phyloP scores from a whole-genome alignment of 1,284 basidiomycete genomes.

The Cutaneotrichosporon sp. region DNA sequence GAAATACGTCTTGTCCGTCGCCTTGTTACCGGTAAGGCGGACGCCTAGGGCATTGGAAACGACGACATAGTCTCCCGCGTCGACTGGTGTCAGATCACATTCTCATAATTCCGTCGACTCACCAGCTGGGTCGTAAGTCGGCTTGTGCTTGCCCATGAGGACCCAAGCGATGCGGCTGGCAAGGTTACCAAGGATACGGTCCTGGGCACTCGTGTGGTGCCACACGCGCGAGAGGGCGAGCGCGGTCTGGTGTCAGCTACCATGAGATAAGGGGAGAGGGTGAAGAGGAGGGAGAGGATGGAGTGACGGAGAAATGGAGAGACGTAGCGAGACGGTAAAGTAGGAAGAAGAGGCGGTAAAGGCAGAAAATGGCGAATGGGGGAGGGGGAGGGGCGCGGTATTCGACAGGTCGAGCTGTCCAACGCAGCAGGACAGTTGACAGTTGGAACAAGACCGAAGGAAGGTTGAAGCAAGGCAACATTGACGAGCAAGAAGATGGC shows the following conservation, averaged over 20 bases:
- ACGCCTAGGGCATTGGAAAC: conserved; percentile 86
- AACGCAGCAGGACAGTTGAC: too few species aligned
- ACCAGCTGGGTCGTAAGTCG: conserved; percentile 90
- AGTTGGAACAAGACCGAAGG: too few species aligned
- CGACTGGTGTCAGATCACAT: conserved; percentile 59
- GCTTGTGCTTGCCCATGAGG: conserved; percentile 99
- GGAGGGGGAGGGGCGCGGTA: too few species aligned
- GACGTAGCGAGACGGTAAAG: too few species aligned
- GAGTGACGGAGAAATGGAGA: background rate
- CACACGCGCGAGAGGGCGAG: conserved; percentile 90
- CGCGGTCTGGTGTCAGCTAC: conserved; percentile 65
- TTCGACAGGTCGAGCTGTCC: too few species aligned
- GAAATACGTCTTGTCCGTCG: conserved; percentile 80
- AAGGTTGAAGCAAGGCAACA: too few species aligned
- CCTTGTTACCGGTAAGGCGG: conserved; percentile 86
- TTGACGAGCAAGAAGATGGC: too few species aligned
- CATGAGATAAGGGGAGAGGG: background rate
- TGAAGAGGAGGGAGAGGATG: too few species aligned
- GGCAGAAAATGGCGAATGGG: too few species aligned
- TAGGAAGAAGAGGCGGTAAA: too few species aligned
- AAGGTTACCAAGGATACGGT: conserved; percentile 86
- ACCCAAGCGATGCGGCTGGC: conserved; percentile 90
- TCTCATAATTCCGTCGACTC: conserved; percentile 36
- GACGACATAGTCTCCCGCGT: conserved; percentile 96
- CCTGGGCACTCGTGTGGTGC: conserved; percentile 91